Base-by-base conservation (phyloP, 768 basidiomycete species). In the Hericium coralloides region DNA sequence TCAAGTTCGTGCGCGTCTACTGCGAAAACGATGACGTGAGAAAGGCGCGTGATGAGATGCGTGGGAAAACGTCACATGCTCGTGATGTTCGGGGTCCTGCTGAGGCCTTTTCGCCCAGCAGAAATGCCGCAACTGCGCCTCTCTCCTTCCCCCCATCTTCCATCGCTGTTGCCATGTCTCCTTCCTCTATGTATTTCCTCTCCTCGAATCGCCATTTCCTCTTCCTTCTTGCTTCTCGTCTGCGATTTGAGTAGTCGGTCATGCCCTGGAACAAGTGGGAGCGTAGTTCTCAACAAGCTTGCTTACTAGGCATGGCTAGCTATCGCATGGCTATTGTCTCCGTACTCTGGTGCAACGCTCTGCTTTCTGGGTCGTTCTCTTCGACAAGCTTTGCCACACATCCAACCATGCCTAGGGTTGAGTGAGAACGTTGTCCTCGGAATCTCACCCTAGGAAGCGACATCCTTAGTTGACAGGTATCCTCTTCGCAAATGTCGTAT, bases 261-360 rank as follows among this genome's bases (percentile, higher is more conserved):
- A 48, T 17, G 26, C 41, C 12, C 22, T 38, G 52, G 58, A 15
- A 41, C 38, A 59, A 45, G 70, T 67, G 74, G 70, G 75, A 77
- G 77, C 75, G 77, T 64, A 68, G 75, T 76, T 58, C 77, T 78
- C 73, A 66, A 57, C 70, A 75, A 72, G 67, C 72, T 69, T 69
- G 72, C 69, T 55, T 53, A 45, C 49, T 36, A 56, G 60, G 57
- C 49, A n/a, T 12, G 20, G 31, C 18, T 39, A 15, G 17, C 31
- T 31, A 31, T 31, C 31, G 31, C 31, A 31, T 31, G 31, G 31
- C 10, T 31, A 31, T 31, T 2, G 31, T 31, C 8, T 31, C 31
- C 31, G 10, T 31, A 6, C 15, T 22, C 38, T 37, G 12, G 17
- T 20, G 37, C 12, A 17, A 53, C 37, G 2, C 3, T n/a, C 49